Evolutionary conservation across 2,329 filamentous ascomycete genomes (phyloP), one percentile per base, ranked within the genome.

Genomic region (Didymella exigua): DNA sequence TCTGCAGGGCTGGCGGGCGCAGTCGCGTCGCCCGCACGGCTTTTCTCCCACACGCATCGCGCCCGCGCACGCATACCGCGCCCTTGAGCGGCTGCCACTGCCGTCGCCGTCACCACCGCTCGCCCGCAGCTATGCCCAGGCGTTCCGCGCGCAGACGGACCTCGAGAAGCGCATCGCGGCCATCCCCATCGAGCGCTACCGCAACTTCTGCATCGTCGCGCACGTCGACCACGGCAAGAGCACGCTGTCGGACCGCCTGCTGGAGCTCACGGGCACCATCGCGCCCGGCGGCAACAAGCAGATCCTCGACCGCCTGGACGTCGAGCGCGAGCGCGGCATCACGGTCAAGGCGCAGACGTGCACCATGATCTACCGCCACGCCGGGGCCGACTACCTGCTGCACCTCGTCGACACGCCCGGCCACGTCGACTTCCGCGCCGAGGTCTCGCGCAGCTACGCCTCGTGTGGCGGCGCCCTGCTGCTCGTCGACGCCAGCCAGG

Each of bases 151-250:
- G 16, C 74, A 74, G 55, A 72, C 80, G n/a, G 81, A 83, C 21
- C 79, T 89, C 19, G 86, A 89, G 71, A 77, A 79, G 54, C 80
- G 86, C 61, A 92, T 93, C 56, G 81, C 86, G 14, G 86, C 84
- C 5, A 93, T 93, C 49, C 90, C 90, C 2, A 88, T 93, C 67
- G 86, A 89, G 53, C 85, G 90, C 18, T 93, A 84, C 69, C 89
- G 95, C 60, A 99, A 99, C 76, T 99, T 99, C 75, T 99, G 95
- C 77, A 98, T 99, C 69, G 93, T 99, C 46, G 95, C 95, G 9
- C 95, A 99, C 75, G 96, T 99, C 72, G 95, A 99, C 75, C 95
- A 99, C 86, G 95, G 95, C 69, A 99, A 99, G 78, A 96, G 90
- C 72, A 99, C 95, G 4, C 86, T 99, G 48, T 93, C 89, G 63